phyloP scores from a whole-genome alignment of 768 basidiomycete species.

The Lepiota brunneoincarnata region DNA sequence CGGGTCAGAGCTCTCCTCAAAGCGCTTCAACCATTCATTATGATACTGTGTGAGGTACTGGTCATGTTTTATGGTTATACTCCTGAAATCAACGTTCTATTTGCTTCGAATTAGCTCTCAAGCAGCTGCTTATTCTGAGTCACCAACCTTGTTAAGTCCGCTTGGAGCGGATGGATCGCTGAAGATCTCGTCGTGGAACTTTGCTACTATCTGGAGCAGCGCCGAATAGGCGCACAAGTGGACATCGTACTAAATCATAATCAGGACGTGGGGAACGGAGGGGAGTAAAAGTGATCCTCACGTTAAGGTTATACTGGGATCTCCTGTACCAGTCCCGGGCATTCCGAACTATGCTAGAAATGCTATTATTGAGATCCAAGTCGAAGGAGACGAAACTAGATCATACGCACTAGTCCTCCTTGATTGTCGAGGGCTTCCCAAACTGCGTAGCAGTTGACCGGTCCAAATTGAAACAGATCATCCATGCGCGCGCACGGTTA shows the following conservation, averaged over 20 bases:
- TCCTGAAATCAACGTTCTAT: conserved; percentile 66
- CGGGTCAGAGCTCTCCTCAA: conserved; percentile 57
- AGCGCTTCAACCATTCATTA: conserved; percentile 65
- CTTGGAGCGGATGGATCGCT: conserved; percentile 65
- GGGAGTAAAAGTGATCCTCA: conserved; percentile 23
- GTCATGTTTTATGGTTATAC: conserved; percentile 62
- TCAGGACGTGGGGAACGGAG: neutral
- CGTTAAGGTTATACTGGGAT: conserved; percentile 59
- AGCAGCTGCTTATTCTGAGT: neutral
- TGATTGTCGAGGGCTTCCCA: conserved; percentile 86
- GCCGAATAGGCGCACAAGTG: conserved; percentile 74
- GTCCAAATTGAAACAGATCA: conserved; percentile 88
- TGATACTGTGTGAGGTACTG: conserved; percentile 52
- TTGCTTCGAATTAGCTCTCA: conserved; percentile 1
- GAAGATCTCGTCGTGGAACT: conserved; percentile 77
- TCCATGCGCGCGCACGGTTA: conserved; percentile 86
- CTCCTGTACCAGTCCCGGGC: conserved; percentile 75
- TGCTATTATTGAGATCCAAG: neutral
- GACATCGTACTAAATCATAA: conserved; percentile 58
- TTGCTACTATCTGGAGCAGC: conserved; percentile 65
- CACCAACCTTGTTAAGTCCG: conserved; percentile 64
- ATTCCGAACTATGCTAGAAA: conserved; percentile 59
- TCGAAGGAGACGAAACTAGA: neutral
- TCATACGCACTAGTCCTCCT: conserved; percentile 69
- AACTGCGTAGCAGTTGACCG: conserved; percentile 86